A percentile compares a stretch with the other conserved stretches of the same genome.
Conservation (phyloP, 1,284 basidiomycete species). For the Cerioporus squamosus region DNA sequence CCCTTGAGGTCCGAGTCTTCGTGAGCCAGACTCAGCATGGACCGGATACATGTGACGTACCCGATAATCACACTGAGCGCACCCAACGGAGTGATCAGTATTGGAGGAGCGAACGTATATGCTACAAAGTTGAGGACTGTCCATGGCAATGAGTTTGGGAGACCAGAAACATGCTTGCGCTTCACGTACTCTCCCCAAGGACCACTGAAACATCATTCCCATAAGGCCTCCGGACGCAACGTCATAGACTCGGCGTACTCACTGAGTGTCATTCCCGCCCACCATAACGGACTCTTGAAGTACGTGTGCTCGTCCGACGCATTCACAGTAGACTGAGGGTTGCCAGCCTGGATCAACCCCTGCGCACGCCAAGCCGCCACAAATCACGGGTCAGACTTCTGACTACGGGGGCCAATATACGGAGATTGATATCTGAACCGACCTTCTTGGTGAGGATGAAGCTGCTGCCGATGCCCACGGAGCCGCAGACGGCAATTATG, state of each 20-base stretch:
- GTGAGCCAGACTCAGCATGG: not conserved
- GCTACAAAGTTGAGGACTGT: conserved; percentile 98
- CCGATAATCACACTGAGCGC: conserved; percentile 96
- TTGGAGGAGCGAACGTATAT: conserved; percentile 97
- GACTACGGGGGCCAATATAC: no score
- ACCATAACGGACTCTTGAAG: conserved; percentile 95
- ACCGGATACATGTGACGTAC: conserved; percentile 44
- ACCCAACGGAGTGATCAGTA: conserved; percentile 95
- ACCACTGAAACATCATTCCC: conserved; percentile 61
- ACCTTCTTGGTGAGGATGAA: conserved; percentile 99
- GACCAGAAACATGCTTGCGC: not conserved
- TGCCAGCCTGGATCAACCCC: conserved; percentile 83
- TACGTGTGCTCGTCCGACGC: conserved; percentile 86
- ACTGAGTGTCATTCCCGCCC: conserved; percentile 95
- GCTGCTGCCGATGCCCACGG: conserved; percentile 86
- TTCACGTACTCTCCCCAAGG: conserved; percentile 78
- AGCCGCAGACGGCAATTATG: conserved; percentile 80
- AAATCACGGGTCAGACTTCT: no score
- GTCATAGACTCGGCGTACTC: conserved; percentile 41
- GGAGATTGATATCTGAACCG: conserved; percentile 17
- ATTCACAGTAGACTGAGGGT: conserved; percentile 50
- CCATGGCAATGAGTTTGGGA: not conserved
- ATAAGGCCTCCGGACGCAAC: not conserved
- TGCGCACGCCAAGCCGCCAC: conserved; percentile 33
- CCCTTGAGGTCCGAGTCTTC: conserved; percentile 61